These are phyloP conservation scores for Moesziomyces globuligerus DNA, from an alignment of 1,284 basidiomycete species.

Conservation along the genomic window DNA sequence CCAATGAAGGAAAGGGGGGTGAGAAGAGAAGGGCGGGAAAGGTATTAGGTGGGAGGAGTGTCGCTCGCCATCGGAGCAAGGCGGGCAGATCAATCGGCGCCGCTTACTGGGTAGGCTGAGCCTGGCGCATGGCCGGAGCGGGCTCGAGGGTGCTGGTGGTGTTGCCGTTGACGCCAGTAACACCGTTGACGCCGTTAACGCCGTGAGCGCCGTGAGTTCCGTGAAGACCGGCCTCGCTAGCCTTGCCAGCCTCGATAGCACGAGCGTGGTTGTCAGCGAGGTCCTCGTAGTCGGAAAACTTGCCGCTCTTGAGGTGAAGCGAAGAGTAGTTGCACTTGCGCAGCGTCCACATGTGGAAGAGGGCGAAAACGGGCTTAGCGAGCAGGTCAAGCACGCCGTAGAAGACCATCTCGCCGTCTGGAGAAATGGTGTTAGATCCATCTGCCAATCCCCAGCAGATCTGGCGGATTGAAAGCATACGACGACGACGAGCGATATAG, in stretches of 20 bases:
- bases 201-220: conserved; percentile 4
- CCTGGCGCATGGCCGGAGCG: conserved; percentile 39
- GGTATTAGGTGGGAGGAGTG: neutral
- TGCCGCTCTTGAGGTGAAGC: conserved; percentile 53
- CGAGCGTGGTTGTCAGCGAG: conserved; percentile 19
- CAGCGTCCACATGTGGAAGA: conserved; percentile 58
- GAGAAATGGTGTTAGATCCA: conserved; percentile 71
- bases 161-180: conserved; percentile 1
- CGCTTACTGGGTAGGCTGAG: conserved; percentile 32
- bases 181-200: conserved; percentile 1
- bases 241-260: conserved; percentile 26
- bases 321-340: conserved; percentile 52
- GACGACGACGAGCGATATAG: neutral
- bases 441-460: conserved; percentile 71
- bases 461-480: conserved; percentile 69
- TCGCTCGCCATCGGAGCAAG: neutral
- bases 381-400: conserved; percentile 74
- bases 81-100: neutral
- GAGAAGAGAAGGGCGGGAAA: neutral
- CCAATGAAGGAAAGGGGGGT: neutral
- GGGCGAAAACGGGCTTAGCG: conserved; percentile 68
- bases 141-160: conserved; percentile 21
- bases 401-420: conserved; percentile 71
- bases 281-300: conserved; percentile 55
- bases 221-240: conserved; percentile 25